Conservation (phyloP, 345 rosid species). For the Aquilaria yunnanensis region DNA sequence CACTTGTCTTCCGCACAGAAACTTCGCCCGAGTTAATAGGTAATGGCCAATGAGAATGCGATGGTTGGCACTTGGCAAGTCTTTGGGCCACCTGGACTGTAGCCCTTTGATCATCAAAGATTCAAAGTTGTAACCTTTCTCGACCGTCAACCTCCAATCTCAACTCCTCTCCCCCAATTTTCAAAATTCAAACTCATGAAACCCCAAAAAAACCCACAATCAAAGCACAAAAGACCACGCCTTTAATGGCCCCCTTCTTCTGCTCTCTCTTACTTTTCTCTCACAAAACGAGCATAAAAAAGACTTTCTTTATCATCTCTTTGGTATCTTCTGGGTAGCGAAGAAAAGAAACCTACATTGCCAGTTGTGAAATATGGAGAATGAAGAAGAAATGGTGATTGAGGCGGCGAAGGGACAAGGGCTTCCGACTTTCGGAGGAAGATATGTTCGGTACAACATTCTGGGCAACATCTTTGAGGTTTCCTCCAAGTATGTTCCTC, state of each 20-base stretch:
- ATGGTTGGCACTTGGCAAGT: too few relatives aligned
- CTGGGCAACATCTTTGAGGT: constrained; percentile 63
- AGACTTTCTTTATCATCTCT: background rate
- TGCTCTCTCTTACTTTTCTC: constrained; percentile 12
- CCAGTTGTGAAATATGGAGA: constrained; percentile 37
- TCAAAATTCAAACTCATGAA: constrained; percentile 19
- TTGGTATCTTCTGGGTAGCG: background rate
- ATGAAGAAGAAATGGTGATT: constrained; percentile 19
- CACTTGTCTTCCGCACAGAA: too few relatives aligned
- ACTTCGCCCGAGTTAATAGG: too few relatives aligned
- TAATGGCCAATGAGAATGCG: too few relatives aligned
- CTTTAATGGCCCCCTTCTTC: constrained; percentile 10
- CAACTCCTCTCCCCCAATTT: constrained; percentile 12
- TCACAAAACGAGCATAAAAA: constrained; percentile 3
- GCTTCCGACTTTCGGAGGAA: constrained; percentile 30
- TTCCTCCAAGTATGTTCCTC: constrained; percentile 76
- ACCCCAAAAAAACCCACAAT: constrained; percentile 2
- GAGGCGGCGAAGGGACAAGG: constrained; percentile 14
- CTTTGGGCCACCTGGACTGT: too few relatives aligned
- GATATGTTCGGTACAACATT: constrained; percentile 54
- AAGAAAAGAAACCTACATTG: background rate
- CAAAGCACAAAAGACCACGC: constrained; percentile 6
- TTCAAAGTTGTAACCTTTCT: background rate
- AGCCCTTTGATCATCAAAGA: too few relatives aligned
- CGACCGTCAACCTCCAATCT: background rate